Base-by-base conservation (phyloP, 106 monocot species). In the Dioscorea dumetorum region DNA sequence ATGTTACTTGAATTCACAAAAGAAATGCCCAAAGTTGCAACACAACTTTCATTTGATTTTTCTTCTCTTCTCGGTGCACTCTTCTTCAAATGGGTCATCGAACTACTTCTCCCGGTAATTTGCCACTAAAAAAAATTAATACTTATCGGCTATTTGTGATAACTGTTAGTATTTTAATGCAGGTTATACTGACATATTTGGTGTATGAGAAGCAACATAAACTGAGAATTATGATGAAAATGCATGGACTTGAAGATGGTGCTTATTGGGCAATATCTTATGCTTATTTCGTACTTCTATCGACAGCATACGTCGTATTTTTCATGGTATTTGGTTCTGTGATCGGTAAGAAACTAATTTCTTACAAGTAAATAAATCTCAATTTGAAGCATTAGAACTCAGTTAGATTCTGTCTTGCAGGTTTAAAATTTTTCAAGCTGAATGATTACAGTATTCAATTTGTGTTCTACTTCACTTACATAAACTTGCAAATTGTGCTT, bases 191-290 rank as follows among this genome's bases (percentile, higher is more conserved):
- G 61, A 79, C 77, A 33, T 77, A 85, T 72, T 66, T 89, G 50
- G 85, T 90, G 18, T 78, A 85, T 32, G 85, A 90, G 77, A 85
- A 90, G 76, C 79, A 90, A 75, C 73, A 85, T n/a, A 85, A 83
- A 4, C 58, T 85, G 61, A 72, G 70, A 62, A 82, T 85, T 13
- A 80, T 90, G 80, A 90, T 90, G 89, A 90, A 90, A 73, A 90
- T 90, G 89, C 85, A 90, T 70, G 89, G 85, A 10, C 89, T 90
- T 48, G 80, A 75, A 53, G 85, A 90, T 80, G 64, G 76, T 15
- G 74, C 89, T 24, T 90, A 90, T 61, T 77, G 82, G 85, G 49
- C 80, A 8, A 83, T 90, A 33, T 75, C 82, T 61, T 90, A 90
- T 70, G 68, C 32, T 19, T 90, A 90, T 70, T 90, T 90, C 65